Evolutionary conservation across 805 yeast species (phyloP).

Genomic region (Sugiyamaella floridensis): DNA sequence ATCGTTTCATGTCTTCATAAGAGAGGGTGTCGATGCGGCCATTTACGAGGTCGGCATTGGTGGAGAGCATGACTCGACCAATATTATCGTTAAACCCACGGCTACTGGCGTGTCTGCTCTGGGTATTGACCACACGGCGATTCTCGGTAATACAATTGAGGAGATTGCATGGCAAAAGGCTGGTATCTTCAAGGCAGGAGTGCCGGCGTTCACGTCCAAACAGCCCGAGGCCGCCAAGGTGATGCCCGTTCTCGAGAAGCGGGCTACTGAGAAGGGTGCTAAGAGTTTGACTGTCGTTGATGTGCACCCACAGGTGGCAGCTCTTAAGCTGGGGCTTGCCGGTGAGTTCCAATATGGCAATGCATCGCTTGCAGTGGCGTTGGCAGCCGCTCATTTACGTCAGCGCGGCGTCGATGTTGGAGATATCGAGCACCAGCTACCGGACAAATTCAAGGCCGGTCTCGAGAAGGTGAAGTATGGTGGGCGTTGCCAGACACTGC

Average conservation of each 20-base stretch:
- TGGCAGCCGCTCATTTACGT: conserved; percentile 55
- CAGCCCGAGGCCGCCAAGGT: conserved; percentile 39
- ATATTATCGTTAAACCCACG: conserved; percentile 69
- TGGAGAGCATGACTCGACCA: conserved; percentile 96
- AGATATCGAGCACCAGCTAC: conserved; percentile 13
- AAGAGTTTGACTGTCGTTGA: conserved; percentile 46
- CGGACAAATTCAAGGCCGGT: conserved; percentile 38
- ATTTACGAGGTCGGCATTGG: conserved; percentile 98
- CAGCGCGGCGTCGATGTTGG: conserved; percentile 35
- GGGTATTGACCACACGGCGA: conserved; percentile 86
- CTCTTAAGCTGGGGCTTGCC: conserved; percentile 28
- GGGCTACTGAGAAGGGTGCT: conserved; percentile 61
- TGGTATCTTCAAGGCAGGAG: conserved; percentile 73
- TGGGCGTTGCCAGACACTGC: conserved; percentile 84
- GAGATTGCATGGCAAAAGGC: conserved; percentile 95
- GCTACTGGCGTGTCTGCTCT: conserved; percentile 79
- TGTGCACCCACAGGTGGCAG: conserved; percentile 32
- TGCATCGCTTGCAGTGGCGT: conserved; percentile 78
- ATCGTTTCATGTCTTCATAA: conserved; percentile 83
- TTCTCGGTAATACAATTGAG: conserved; percentile 80
- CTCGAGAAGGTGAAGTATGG: conserved; percentile 74
- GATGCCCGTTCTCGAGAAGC: conserved; percentile 40
- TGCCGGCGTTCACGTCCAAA: conserved; percentile 61
- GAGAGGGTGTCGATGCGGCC: conserved; percentile 88
- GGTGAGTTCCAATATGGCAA: conserved; percentile 82